Evolutionary conservation across 441 rosid species (phyloP).

Genomic region (Iberis amara): DNA sequence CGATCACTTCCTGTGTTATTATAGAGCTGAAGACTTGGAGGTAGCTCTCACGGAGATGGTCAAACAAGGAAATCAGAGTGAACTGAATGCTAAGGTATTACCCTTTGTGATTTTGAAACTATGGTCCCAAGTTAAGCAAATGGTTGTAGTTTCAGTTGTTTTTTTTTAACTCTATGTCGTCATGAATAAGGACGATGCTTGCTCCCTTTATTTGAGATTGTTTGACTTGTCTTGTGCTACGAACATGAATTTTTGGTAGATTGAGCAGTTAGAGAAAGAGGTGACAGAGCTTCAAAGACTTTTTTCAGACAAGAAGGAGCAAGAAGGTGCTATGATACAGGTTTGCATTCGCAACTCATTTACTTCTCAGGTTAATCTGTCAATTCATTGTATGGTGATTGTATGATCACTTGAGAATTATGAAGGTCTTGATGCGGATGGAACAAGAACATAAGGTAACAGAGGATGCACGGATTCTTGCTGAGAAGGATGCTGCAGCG

Average conservation of each 20-base stretch:
- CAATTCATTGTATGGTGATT: constrained; percentile 6
- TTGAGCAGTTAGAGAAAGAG: constrained; percentile 73
- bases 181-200: constrained; percentile 9
- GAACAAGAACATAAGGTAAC: constrained; percentile 90
- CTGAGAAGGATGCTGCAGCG: constrained; percentile 84
- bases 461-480: constrained; percentile 86
- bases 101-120: not conserved
- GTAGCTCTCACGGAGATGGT: constrained; percentile 98
- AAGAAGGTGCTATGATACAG: constrained; percentile 92
- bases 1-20: constrained; percentile 18
- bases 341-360: constrained; percentile 38
- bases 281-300: constrained; percentile 54
- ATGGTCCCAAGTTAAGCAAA: not conserved
- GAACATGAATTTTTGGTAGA: constrained; percentile 37
- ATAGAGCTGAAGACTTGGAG: constrained; percentile 92
- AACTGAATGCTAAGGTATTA: constrained; percentile 74
- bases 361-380: constrained; percentile 15
- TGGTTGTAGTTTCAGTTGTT: constrained; percentile 2
- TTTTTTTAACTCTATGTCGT: not conserved
- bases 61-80: constrained; percentile 78
- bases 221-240: constrained; percentile 2
- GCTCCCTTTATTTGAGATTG: constrained; percentile 6
- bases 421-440: constrained; percentile 80
- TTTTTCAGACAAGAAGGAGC: constrained; percentile 84
- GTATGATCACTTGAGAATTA: constrained; percentile 16